A percentile compares a stretch with the other conserved stretches of the same genome.
phyloP scores from a whole-genome alignment of 306 rosid genomes.

The Acacia crassicarpa region DNA sequence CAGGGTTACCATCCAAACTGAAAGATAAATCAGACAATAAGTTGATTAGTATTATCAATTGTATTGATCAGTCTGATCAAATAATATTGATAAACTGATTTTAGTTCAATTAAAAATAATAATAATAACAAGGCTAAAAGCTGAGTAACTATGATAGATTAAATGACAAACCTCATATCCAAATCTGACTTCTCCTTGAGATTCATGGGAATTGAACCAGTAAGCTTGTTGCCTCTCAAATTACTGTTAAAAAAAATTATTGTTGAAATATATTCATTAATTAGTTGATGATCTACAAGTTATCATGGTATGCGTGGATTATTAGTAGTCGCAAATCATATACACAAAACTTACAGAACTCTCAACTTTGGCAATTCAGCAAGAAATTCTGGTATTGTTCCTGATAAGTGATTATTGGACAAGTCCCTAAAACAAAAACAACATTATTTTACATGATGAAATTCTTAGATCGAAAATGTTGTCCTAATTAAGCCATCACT shows the following conservation, averaged over 20 bases:
- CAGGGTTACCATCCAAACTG: slow-evolving; percentile 4
- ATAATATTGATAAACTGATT: not conserved
- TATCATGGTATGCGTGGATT: not conserved
- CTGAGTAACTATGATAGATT: not conserved
- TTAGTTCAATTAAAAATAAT: not conserved
- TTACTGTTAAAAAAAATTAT: slow-evolving; percentile 10
- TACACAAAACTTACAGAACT: not conserved
- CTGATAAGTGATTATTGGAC: slow-evolving; percentile 39
- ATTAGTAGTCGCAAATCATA: not conserved
- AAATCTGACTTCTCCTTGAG: slow-evolving; percentile 27
- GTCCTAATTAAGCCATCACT: not conserved
- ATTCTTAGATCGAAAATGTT: not conserved
- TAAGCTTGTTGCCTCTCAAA: slow-evolving; percentile 27
- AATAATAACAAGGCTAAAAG: not conserved
- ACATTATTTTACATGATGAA: not conserved
- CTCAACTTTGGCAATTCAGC: not conserved
- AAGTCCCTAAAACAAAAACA: slow-evolving; percentile 33
- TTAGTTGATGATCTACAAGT: not conserved
- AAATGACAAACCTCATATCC: slow-evolving; percentile 3
- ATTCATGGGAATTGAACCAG: slow-evolving; percentile 30
- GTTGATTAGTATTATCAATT: not conserved
- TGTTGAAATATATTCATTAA: not conserved
- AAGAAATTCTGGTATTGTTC: slow-evolving; percentile 35
- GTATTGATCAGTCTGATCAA: not conserved
- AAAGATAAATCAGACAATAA: not conserved